Evolutionary conservation across 2,329 filamentous ascomycete genomes (phyloP), one percentile per base, ranked within the genome.

Genomic region (Ascochyta lentis): DNA sequence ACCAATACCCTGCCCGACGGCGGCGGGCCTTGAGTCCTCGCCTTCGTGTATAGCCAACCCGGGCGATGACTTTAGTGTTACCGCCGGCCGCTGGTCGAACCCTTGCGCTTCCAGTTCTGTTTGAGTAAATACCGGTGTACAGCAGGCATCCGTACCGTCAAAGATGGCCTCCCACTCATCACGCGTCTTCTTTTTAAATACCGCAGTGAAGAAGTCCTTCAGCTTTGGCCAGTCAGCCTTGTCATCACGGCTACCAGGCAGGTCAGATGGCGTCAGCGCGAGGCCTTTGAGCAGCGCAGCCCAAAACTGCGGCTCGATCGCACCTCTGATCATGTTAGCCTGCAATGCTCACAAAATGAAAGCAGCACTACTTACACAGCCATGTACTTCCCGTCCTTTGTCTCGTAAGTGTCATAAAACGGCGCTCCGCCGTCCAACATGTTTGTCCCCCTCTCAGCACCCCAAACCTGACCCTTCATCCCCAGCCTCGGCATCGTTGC

Each of bases 101-200:
- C 81, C 82, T 19, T 73, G 77, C n/a, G 72, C 61, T 67, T 91
- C 85, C 39, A 96, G 79, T 76, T 96, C 92, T 0, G 65, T 69
- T 62, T 92, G 90, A 31, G 87, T 87, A 38, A 96, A 79, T 1
- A 98, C 90, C 0, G 94, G 94, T n/a, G 91, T 92, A 60, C 89
- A 92, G 74, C 94, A 98, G 1, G 94, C 94, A 77, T 98, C 94
- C 0, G 90, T 95, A 10, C 90, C 91, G 72, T 96, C 91, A 72
- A 97, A 98, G 6, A 96, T 79, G 3, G 58, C 72, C 76, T 96
- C 94, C 94, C 94, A 98, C 72, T 96, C 89, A 0, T 76, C 71
- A 31, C 93, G 83, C 4, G 89, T 89, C 77, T 87, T 91, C 40
- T 79, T 75, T 72, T 82, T 85, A 75, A 98, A 97, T 0, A 79